These are phyloP conservation scores for Metschnikowia picachoensis DNA, from an alignment of 805 yeast species.

Conservation along the genomic window DNA sequence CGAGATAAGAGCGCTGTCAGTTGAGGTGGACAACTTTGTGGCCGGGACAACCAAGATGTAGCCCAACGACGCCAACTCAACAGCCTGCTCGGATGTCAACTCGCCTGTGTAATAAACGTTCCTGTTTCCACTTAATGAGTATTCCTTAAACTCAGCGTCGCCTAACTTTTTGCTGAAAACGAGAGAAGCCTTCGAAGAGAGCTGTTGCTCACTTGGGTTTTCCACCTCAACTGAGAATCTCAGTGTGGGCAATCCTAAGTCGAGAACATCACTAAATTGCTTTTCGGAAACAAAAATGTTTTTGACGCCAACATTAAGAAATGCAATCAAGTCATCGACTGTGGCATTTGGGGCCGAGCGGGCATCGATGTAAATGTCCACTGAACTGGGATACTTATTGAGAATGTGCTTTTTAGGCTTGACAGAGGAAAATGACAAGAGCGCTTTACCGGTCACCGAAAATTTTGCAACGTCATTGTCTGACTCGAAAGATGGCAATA, in stretches of 20 bases:
- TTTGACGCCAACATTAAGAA: constrained; percentile 60
- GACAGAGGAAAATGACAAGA: constrained; percentile 28
- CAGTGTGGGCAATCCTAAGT: constrained; percentile 16
- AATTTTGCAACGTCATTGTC: constrained; percentile 20
- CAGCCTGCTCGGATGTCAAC: constrained; percentile 22
- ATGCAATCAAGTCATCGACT: constrained; percentile 37
- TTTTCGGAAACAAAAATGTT: constrained; percentile 37
- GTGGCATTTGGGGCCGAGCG: constrained; percentile 21
- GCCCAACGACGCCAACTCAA: constrained; percentile 29
- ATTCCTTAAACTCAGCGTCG: constrained; percentile 16
- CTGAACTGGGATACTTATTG: constrained; percentile 26
- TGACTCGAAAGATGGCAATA: constrained; percentile 33
- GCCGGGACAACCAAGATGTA: constrained; percentile 32
- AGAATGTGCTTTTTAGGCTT: constrained; percentile 30
- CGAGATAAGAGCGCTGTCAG: constrained; percentile 26
- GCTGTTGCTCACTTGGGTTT: constrained; percentile 8
- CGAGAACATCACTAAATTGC: constrained; percentile 10
- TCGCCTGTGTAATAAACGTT: constrained; percentile 22
- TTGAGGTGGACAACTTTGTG: constrained; percentile 27
- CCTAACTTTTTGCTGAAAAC: constrained; percentile 19
- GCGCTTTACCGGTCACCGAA: constrained; percentile 33
- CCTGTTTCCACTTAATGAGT: constrained; percentile 28
- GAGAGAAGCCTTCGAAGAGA: constrained; percentile 20
- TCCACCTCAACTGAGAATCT: constrained; percentile 14
- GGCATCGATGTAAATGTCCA: constrained; percentile 32